Percentiles rank a stretch among this genome's conserved stretches.
phyloP scores from a whole-genome alignment of 1,284 basidiomycete species.

The Fereydounia khargensis region DNA sequence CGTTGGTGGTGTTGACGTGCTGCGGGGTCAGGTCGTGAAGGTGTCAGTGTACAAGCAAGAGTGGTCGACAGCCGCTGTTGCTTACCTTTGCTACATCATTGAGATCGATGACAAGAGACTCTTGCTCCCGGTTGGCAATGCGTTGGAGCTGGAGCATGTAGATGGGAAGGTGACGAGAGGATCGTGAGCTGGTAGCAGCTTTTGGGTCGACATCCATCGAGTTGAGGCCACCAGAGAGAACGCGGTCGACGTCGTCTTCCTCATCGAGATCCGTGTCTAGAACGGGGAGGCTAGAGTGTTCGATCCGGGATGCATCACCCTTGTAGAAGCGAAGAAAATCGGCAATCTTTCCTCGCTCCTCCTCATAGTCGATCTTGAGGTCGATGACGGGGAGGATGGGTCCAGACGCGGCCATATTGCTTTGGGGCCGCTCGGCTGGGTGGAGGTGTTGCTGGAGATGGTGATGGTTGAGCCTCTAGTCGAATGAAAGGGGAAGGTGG shows the following conservation, averaged over 20 bases:
- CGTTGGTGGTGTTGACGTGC: slow-evolving; percentile 18
- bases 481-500: neutral
- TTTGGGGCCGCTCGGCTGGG: too few species aligned
- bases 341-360: slow-evolving; percentile 56
- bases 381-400: slow-evolving; percentile 62
- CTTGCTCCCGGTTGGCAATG: slow-evolving; percentile 87
- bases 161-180: slow-evolving; percentile 62
- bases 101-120: slow-evolving; percentile 76
- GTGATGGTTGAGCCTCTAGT: too few species aligned
- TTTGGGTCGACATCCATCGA: slow-evolving; percentile 32
- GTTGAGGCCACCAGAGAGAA: slow-evolving; percentile 12
- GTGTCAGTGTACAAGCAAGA: neutral
- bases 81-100: slow-evolving; percentile 76
- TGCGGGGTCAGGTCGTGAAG: neutral
- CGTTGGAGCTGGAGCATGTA: slow-evolving; percentile 91
- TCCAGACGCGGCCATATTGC: slow-evolving; percentile 17
- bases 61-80: neutral
- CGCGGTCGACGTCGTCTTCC: slow-evolving; percentile 14
- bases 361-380: slow-evolving; percentile 63
- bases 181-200: neutral
- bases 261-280: slow-evolving; percentile 12
- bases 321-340: slow-evolving; percentile 52
- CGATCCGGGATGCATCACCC: slow-evolving; percentile 25
- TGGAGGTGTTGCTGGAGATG: too few species aligned
- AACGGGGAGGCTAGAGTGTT: slow-evolving; percentile 13